Percentiles rank a stretch among this genome's conserved stretches.
phyloP scores from a whole-genome alignment of 2,329 filamentous ascomycete genomes.

The Hansfordia pulvinata region DNA sequence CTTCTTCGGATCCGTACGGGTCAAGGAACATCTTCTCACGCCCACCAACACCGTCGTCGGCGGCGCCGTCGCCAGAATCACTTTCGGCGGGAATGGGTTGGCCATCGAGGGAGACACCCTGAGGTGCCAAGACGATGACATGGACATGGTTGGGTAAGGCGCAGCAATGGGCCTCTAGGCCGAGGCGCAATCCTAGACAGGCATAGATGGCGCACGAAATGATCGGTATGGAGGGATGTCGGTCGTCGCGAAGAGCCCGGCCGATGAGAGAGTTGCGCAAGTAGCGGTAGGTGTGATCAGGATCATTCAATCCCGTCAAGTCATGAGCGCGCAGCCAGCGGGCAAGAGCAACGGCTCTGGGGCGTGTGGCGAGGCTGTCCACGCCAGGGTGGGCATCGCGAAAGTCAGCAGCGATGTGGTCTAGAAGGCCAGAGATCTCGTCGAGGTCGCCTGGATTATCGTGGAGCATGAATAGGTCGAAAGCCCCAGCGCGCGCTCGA shows the following conservation, averaged over 20 bases:
- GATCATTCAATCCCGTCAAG: constrained; percentile 56
- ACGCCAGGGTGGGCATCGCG: constrained; percentile 36
- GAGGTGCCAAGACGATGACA: constrained; percentile 54
- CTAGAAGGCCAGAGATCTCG: constrained; percentile 54
- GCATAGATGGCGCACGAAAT: constrained; percentile 83
- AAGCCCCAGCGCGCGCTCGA: constrained; percentile 71
- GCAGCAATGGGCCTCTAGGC: constrained; percentile 64
- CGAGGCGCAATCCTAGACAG: constrained; percentile 59
- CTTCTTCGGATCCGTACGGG: constrained; percentile 58
- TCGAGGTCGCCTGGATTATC: constrained; percentile 60
- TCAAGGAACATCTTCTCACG: constrained; percentile 65
- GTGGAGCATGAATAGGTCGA: constrained; percentile 79
- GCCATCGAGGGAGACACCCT: constrained; percentile 47
- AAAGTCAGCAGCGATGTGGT: constrained; percentile 47
- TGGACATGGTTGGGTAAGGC: constrained; percentile 79
- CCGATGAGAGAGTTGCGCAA: constrained; percentile 83
- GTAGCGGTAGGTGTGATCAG: constrained; percentile 56
- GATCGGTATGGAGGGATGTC: constrained; percentile 71
- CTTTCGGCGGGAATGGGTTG: constrained; percentile 15
- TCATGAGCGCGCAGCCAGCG: constrained; percentile 55
- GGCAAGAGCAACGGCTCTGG: constrained; percentile 55
- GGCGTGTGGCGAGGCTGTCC: constrained; percentile 41
- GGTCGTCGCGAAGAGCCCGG: constrained; percentile 56
- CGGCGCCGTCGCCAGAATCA: too few relatives aligned
- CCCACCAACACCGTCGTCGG: constrained; percentile 23